Evolutionary conservation across 2,329 filamentous ascomycete species (phyloP).

Genomic region (Penicillium sp.): DNA sequence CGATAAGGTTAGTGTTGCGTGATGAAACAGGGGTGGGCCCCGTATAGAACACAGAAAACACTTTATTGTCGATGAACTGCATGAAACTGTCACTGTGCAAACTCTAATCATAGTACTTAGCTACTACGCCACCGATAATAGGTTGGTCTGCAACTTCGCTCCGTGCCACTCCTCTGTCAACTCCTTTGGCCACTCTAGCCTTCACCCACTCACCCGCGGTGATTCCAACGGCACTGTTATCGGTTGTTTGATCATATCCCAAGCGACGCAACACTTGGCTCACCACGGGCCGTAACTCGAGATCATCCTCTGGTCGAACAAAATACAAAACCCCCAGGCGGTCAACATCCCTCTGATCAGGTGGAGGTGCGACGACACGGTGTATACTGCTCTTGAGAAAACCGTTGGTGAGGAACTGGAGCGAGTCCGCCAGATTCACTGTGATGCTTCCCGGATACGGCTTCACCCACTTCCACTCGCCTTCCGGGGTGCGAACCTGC

Average conservation of each 20-base stretch:
- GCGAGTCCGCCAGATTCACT: slow-evolving; percentile 51
- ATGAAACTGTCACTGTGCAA: too few relatives aligned
- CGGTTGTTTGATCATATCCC: slow-evolving; percentile 11
- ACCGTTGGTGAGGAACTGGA: slow-evolving; percentile 50
- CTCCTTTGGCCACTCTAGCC: slow-evolving; percentile 20
- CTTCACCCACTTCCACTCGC: slow-evolving; percentile 51
- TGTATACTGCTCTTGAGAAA: slow-evolving; percentile 50
- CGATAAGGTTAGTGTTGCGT: too few relatives aligned
- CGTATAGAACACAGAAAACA: too few relatives aligned
- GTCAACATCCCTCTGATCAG: slow-evolving; percentile 44
- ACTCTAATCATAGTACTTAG: slow-evolving; percentile 16
- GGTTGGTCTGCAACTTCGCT: slow-evolving; percentile 17
- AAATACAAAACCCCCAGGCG: slow-evolving; percentile 44
- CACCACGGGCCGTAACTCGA: slow-evolving; percentile 26
- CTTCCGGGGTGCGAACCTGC: slow-evolving; percentile 50
- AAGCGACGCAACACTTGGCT: slow-evolving; percentile 34
- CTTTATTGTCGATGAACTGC: too few relatives aligned
- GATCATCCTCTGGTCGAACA: slow-evolving; percentile 43
- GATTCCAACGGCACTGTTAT: slow-evolving; percentile 12
- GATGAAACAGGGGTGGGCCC: too few relatives aligned
- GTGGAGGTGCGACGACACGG: slow-evolving; percentile 46
- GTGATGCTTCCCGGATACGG: slow-evolving; percentile 49
- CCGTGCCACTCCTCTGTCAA: slow-evolving; percentile 11
- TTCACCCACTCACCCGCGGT: slow-evolving; percentile 22
- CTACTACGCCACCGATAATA: slow-evolving; percentile 17